These are phyloP conservation scores for Claviceps maximensis DNA, from an alignment of 2,329 filamentous ascomycete genomes.

Conservation along the genomic window DNA sequence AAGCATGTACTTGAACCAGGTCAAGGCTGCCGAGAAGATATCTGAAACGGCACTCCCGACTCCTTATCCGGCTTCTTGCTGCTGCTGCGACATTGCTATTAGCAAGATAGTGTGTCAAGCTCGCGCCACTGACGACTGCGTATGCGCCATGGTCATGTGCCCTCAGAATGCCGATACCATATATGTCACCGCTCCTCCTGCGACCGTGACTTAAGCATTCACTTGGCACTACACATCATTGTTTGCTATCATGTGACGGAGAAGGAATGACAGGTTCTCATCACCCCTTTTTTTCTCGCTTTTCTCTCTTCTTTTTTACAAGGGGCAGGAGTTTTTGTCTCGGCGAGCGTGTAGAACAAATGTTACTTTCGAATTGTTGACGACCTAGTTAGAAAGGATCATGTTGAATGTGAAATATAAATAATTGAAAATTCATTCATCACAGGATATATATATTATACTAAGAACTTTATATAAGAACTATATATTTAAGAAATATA, in stretches of 20 bases:
- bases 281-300: background rate
- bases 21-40: background rate
- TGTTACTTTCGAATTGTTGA: too few species aligned
- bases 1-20: too few species aligned
- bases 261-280: too few species aligned
- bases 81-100: slow-evolving; percentile 11
- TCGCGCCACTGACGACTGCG: slow-evolving; percentile 9
- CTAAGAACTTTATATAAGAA: too few species aligned
- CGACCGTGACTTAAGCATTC: background rate
- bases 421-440: too few species aligned
- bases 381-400: too few species aligned
- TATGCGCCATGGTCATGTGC: slow-evolving; percentile 10
- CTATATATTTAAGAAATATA: too few species aligned
- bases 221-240: background rate
- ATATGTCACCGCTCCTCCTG: background rate
- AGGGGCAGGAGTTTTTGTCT: background rate
- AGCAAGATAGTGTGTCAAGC: slow-evolving; percentile 10
- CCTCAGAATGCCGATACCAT: slow-evolving; percentile 4
- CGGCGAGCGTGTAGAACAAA: too few species aligned
- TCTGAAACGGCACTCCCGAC: background rate
- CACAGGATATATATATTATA: too few species aligned
- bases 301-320: background rate
- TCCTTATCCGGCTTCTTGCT: slow-evolving; percentile 9
- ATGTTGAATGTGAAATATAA: too few species aligned
- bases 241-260: background rate